A percentile compares a stretch with the other conserved stretches of the same genome.
Conservation (phyloP, 1,139 yeast genomes). For the Yamadazyma triangularis region DNA sequence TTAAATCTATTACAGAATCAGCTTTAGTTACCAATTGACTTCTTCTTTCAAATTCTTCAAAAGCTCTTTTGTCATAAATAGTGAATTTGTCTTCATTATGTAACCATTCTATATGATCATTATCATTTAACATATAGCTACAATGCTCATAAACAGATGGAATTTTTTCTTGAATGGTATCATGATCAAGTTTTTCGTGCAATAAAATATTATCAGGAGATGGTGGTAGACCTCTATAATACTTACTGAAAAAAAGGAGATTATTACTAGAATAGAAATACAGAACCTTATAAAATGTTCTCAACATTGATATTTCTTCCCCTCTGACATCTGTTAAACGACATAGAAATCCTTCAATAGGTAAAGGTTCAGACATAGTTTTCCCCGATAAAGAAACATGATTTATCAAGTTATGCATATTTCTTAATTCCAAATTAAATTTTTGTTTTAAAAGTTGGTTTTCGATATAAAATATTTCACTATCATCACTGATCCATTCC, state of each 20-base stretch:
- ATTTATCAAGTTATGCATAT: constrained; percentile 17
- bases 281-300: constrained; percentile 48
- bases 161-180: neutral
- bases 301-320: constrained; percentile 29
- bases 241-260: constrained; percentile 54
- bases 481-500: constrained; percentile 66
- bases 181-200: constrained; percentile 10
- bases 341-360: constrained; percentile 73
- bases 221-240: constrained; percentile 60
- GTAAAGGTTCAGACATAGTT: constrained; percentile 50
- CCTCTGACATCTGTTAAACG: constrained; percentile 56
- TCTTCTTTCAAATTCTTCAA: constrained; percentile 61
- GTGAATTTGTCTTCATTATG: constrained; percentile 37
- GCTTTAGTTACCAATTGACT: constrained; percentile 53
- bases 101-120: constrained; percentile 62
- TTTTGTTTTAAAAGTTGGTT: constrained; percentile 20
- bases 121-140: constrained; percentile 46
- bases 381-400: constrained; percentile 1
- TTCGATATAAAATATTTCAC: constrained; percentile 38
- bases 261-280: constrained; percentile 65
- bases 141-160: constrained; percentile 42
- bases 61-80: constrained; percentile 55
- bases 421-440: constrained; percentile 53
- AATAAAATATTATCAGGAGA: constrained; percentile 26
- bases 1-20: constrained; percentile 57